Base-by-base conservation (phyloP, 1,139 yeast species). In the Taiozyma onychis region DNA sequence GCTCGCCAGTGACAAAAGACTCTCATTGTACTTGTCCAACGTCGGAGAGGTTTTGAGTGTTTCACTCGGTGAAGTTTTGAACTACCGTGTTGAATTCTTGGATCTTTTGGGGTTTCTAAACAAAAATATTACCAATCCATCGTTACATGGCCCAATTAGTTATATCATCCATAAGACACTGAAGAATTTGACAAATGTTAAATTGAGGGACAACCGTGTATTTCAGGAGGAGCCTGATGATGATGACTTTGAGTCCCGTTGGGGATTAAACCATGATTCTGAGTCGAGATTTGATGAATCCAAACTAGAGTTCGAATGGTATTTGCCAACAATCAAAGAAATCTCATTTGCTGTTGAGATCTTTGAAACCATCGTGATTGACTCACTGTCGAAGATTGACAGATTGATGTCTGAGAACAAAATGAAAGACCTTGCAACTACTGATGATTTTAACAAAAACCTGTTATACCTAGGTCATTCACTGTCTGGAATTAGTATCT, bases 261-360 rank as follows among this genome's bases (percentile, higher is more conserved):
- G 95, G 95, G 95, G 93, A 46, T 89, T 82, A 0, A 76, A 78
- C 54, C 89, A 83, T 60, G 80, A 82, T 57, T 73, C 75, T 28
- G 60, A 67, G 2, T 65, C 77, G 32, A 68, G 77, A 52, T 72
- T 74, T 47, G 59, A 67, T 2, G 56, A 63, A 13, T 76, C 77
- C 13, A 75, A 79, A 48, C 66, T 84, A 39, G 62, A 73, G 0
- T 83, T 89, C 57, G 71, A 75, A 1, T 93, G 99, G 99, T 89
- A 83, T 61, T 66, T 76, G 1, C 97, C 98, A 0, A 61, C 72
- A 0, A 68, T 69, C 3, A 69, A 64, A 3, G 91, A 85, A 50
- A 72, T 89, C 1, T 71, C 70, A 2, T 79, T 80, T 62, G 91
- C 96, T 0, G 76, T 82, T 11, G 76, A 78, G 10, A 67, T 81